A percentile compares a stretch with the other conserved stretches of the same genome.
Evolutionary conservation across 371 early-diverging fungal species (phyloP).

Genomic region (Apophysomyces elegans): DNA sequence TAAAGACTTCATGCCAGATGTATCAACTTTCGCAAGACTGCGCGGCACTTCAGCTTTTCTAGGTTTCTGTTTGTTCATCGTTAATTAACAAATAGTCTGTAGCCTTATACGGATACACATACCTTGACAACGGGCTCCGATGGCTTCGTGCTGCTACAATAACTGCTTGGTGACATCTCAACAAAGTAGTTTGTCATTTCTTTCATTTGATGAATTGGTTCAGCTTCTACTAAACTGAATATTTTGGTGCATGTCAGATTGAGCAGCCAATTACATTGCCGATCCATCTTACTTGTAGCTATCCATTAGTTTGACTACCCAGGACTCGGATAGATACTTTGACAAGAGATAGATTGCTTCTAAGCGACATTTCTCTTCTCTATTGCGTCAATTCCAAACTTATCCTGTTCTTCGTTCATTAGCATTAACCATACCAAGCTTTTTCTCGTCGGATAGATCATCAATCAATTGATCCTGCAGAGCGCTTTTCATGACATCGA

Average conservation of each 20-base stretch:
- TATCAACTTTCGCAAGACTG: slow-evolving; percentile 30
- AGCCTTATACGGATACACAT: not conserved
- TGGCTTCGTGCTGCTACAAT: not conserved
- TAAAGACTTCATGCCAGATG: slow-evolving; percentile 29
- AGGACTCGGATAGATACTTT: not conserved
- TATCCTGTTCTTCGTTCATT: not conserved
- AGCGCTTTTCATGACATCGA: not conserved
- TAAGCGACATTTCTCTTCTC: slow-evolving; percentile 15
- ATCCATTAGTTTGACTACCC: not conserved
- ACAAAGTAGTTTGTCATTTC: not conserved
- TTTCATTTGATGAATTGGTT: not conserved
- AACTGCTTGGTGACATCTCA: not conserved
- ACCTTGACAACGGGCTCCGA: slow-evolving; percentile 20
- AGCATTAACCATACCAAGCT: not conserved
- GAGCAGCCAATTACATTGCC: not conserved
- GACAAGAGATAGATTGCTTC: not conserved
- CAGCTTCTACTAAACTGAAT: not conserved
- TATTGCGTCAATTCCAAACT: not conserved
- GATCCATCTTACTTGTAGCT: not conserved
- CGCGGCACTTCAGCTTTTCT: slow-evolving; percentile 19
- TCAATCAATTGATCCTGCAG: slow-evolving; percentile 17
- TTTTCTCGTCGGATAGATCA: slow-evolving; percentile 21
- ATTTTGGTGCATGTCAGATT: not conserved
- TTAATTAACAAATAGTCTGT: not conserved
- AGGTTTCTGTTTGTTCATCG: slow-evolving; percentile 19